phyloP scores from a whole-genome alignment of 83 land plant species.

The Picea engelmannii region DNA sequence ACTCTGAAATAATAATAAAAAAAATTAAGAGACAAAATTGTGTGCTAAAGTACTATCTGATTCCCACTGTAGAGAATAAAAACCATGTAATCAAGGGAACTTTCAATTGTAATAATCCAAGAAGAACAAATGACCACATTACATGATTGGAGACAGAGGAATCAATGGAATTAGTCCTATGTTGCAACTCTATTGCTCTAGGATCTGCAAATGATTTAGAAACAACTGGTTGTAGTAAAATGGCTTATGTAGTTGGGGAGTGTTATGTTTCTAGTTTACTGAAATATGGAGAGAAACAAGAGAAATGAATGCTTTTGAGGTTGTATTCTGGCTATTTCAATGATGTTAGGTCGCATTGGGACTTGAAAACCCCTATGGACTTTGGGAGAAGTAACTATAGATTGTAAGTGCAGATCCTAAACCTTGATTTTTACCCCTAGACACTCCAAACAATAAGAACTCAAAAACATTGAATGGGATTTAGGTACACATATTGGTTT shows the following conservation, averaged over 20 bases:
- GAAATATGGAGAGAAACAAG: neutral
- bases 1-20: too few relatives aligned
- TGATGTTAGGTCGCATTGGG: constrained; percentile 32
- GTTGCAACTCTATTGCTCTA: neutral
- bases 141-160: neutral
- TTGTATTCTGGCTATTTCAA: neutral
- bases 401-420: neutral
- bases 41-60: too few relatives aligned
- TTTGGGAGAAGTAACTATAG: constrained; percentile 12
- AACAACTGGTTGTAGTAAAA: neutral
- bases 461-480: too few relatives aligned
- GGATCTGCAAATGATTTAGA: neutral
- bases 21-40: too few relatives aligned
- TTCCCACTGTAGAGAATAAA: too few relatives aligned
- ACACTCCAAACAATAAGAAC: neutral
- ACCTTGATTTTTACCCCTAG: neutral
- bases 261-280: neutral
- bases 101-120: too few relatives aligned
- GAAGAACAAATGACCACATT: too few relatives aligned
- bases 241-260: neutral
- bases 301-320: neutral
- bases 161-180: neutral
- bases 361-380: constrained; percentile 35
- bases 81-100: too few relatives aligned
- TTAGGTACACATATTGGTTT: too few relatives aligned